Percentiles rank a stretch among this genome's conserved stretches.
Evolutionary conservation across 2,329 filamentous ascomycete genomes (phyloP).

Genomic region (Curvularia eragrostidis): DNA sequence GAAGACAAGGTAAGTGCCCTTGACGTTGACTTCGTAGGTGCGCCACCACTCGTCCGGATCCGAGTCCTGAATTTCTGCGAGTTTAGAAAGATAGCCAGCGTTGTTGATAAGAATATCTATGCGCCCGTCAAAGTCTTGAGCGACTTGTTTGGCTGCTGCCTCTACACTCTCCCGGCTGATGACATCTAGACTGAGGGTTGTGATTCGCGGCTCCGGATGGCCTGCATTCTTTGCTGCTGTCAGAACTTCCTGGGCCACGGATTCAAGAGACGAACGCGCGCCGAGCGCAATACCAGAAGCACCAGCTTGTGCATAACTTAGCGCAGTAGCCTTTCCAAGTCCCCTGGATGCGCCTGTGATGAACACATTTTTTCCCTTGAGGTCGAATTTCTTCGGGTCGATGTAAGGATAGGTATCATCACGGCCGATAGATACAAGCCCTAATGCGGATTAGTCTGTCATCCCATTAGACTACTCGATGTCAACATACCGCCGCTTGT

Average conservation of each 20-base stretch:
- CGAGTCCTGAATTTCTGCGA: slow-evolving; percentile 39
- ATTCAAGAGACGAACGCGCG: slow-evolving; percentile 55
- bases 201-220: slow-evolving; percentile 50
- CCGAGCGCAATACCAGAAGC: slow-evolving; percentile 61
- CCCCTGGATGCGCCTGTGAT: slow-evolving; percentile 64
- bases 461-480: no score
- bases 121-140: slow-evolving; percentile 19
- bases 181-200: slow-evolving; percentile 54
- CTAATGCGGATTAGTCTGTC: not conserved
- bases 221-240: slow-evolving; percentile 44
- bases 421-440: slow-evolving; percentile 38
- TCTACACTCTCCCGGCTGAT: slow-evolving; percentile 49
- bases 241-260: slow-evolving; percentile 46
- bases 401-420: slow-evolving; percentile 63
- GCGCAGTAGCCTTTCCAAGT: slow-evolving; percentile 60
- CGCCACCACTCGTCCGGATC: slow-evolving; percentile 53
- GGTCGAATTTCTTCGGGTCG: slow-evolving; percentile 44
- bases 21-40: slow-evolving; percentile 58
- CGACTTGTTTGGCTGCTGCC: slow-evolving; percentile 44
- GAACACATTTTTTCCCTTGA: slow-evolving; percentile 53
- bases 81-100: slow-evolving; percentile 50
- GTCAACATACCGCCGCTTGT: not conserved
- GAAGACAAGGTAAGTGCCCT: slow-evolving; percentile 56
- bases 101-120: slow-evolving; percentile 60
- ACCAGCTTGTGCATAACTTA: slow-evolving; percentile 63